Evolutionary conservation across 129 eudicot species (phyloP).

Genomic region (Lonicera japonica): DNA sequence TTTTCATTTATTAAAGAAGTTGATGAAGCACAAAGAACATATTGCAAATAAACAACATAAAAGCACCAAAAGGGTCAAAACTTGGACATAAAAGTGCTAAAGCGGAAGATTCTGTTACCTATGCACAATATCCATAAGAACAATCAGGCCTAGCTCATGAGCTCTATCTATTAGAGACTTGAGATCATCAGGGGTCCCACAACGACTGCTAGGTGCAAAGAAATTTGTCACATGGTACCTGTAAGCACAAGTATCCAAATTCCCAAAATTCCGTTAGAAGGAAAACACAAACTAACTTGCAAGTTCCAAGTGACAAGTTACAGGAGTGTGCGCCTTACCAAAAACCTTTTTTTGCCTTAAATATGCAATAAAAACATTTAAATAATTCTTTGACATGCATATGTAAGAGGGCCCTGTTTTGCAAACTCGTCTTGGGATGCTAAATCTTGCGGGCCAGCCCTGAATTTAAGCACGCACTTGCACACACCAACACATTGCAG

Average conservation of each 20-base stretch:
- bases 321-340: not conserved
- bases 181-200: conserved; percentile 97
- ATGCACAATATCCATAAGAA: conserved; percentile 98
- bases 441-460: too few species aligned
- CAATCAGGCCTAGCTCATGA: conserved; percentile 88
- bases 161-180: conserved; percentile 93
- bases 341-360: too few species aligned
- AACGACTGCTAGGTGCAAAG: conserved; percentile 98
- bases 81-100: not conserved
- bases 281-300: not conserved
- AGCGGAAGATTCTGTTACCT: conserved; percentile 37
- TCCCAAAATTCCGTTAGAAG: not conserved
- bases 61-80: not conserved
- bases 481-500: too few species aligned
- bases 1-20: too few species aligned
- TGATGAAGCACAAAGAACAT: too few species aligned
- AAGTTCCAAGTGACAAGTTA: not conserved
- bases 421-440: too few species aligned
- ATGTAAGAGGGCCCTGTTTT: too few species aligned
- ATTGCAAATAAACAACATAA: not conserved
- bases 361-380: too few species aligned
- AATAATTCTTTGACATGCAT: too few species aligned
- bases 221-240: conserved; percentile 99
- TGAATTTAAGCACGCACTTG: too few species aligned
- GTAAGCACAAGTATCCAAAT: conserved; percentile 12